These are phyloP conservation scores for Neurospora sp. DNA, from an alignment of 495 filamentous ascomycete genomes.

Conservation along the genomic window DNA sequence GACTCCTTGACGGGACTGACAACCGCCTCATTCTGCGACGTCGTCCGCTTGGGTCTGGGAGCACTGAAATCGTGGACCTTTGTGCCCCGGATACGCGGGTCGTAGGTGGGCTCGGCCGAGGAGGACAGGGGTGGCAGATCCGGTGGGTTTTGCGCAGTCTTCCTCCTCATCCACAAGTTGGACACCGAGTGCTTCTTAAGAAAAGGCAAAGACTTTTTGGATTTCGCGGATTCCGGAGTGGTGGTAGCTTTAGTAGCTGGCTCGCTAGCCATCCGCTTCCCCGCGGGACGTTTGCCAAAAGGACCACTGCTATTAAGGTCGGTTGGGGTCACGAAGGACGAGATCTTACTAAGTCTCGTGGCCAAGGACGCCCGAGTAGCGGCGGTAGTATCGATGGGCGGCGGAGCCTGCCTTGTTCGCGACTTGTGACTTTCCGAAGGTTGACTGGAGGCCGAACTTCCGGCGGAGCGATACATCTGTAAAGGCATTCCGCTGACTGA, in stretches of 20 bases:
- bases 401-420: constrained; percentile 16
- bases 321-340: constrained; percentile 31
- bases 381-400: constrained; percentile 20
- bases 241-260: constrained; percentile 45
- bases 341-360: constrained; percentile 19
- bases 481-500: constrained; percentile 35
- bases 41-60: constrained; percentile 53
- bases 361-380: constrained; percentile 15
- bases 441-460: constrained; percentile 3
- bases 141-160: constrained; percentile 31
- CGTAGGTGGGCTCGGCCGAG: constrained; percentile 41
- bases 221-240: constrained; percentile 45
- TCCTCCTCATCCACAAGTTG: constrained; percentile 31
- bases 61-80: constrained; percentile 87
- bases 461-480: constrained; percentile 24
- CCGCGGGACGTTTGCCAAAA: constrained; percentile 21
- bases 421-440: constrained; percentile 16
- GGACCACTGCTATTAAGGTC: constrained; percentile 18
- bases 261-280: constrained; percentile 30
- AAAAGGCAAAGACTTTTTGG: constrained; percentile 41
- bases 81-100: constrained; percentile 76
- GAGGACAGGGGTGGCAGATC: constrained; percentile 45
- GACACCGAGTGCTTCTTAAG: constrained; percentile 43
- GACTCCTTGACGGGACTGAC: not conserved
- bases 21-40: constrained; percentile 18